Evolutionary conservation across 2,329 filamentous ascomycete genomes (phyloP), one percentile per base, ranked within the genome.

Genomic region (Nigrograna mackinnonii): DNA sequence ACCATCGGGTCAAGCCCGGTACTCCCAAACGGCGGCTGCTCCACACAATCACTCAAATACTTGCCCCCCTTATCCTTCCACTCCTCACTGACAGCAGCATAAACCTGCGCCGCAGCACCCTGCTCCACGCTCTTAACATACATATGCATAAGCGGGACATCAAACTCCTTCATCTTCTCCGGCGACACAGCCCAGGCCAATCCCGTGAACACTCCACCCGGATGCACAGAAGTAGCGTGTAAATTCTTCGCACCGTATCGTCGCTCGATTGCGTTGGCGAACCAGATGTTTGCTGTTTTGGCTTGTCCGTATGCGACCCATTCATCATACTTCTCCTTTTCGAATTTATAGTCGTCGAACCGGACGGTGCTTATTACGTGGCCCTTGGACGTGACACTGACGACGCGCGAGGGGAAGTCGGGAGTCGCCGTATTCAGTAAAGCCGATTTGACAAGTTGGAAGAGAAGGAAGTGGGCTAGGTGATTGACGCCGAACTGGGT

Each of bases 301-400:
- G 72, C 71, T 46, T 77, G 74, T 2, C 66, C 70, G 42, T 79
- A 79, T 2, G 73, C 72, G 2, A 55, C 44, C 61, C 72, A 73
- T 41, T 40, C 39, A 5, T 62, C 41, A 35, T 69, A 73, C 0
- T 57, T 49, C 30, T 62, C 62, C 18, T 68, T 37, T n/a, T 60
- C 48, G 41, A 71, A 71, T 20, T 68, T 68, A 43, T 64, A 67
- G 53, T 67, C 41, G 3, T 36, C 37, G 22, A 36, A 22, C 12
- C 67, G 53, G 21, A 73, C 47, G 0, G 44, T 41, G 2, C 53
- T 54, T 3, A 49, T 46, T 48, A 69, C 66, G 47, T 81, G 78
- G 2, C 54, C 75, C 0, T 66, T 50, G 2, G 72, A 75, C 0
- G 74, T 66, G 4, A 76, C 56, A 4, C 64, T 62, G 2, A 75